Evolutionary conservation across 306 rosid genomes (phyloP).

Genomic region (Senna siamea): DNA sequence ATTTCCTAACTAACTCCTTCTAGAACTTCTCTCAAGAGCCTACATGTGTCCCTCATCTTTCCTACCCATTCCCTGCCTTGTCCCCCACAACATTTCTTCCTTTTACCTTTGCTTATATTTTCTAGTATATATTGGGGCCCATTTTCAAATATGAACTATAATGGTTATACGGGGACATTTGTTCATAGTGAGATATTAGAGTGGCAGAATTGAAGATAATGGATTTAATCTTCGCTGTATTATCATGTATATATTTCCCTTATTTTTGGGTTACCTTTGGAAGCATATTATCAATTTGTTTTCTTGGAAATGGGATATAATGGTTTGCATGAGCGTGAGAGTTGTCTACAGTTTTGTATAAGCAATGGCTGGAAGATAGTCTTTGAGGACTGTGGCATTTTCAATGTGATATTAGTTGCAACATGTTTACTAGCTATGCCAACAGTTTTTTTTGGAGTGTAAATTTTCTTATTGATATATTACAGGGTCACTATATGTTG

Average conservation of each 20-base stretch:
- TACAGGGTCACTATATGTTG: constrained; percentile 89
- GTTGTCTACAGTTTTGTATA: neutral
- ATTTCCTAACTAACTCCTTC: no score
- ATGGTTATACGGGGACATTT: neutral
- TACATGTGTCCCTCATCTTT: no score
- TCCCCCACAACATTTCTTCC: no score
- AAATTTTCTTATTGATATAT: constrained; percentile 33
- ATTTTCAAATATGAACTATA: neutral
- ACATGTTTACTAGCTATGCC: neutral
- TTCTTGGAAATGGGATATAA: neutral
- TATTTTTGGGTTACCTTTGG: constrained; percentile 3
- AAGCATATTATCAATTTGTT: constrained; percentile 15
- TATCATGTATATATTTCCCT: neutral
- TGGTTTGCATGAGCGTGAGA: constrained; percentile 15
- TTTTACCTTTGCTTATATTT: no score
- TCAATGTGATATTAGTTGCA: constrained; percentile 25
- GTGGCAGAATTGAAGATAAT: neutral
- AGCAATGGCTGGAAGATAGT: constrained; percentile 7
- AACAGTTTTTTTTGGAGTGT: constrained; percentile 28
- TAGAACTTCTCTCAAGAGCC: no score
- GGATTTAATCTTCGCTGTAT: neutral
- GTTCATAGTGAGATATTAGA: neutral
- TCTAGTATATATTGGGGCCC: no score
- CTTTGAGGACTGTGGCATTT: constrained; percentile 7
- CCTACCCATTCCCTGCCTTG: no score